Percentiles rank a stretch among this genome's conserved stretches.
Evolutionary conservation across 345 rosid genomes (phyloP).

Genomic region (Salix suchowensis): DNA sequence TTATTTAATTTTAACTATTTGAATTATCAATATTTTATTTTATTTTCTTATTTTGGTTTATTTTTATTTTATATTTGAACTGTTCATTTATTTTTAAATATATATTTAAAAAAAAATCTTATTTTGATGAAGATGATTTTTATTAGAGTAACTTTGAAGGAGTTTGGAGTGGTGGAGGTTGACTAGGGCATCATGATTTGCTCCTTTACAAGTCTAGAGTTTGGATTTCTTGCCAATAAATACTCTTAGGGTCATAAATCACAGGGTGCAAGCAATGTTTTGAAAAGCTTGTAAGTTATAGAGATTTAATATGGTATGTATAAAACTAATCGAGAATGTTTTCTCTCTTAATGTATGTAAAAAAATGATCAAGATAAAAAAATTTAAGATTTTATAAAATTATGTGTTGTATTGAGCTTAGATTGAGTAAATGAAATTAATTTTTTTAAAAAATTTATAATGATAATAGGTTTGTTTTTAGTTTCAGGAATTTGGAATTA

Average conservation of each 20-base stretch:
- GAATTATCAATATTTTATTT: neutral
- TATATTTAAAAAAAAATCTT: too few relatives aligned
- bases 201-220: rapidly evolving
- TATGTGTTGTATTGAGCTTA: neutral
- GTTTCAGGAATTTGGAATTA: neutral
- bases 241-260: too few relatives aligned
- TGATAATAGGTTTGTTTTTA: neutral
- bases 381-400: neutral
- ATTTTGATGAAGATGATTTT: too few relatives aligned
- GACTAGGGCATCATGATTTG: too few relatives aligned
- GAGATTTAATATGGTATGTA: rapidly evolving
- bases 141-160: too few relatives aligned
- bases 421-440: neutral
- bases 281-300: too few relatives aligned
- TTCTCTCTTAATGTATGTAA: too few relatives aligned
- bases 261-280: too few relatives aligned
- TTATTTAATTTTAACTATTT: neutral
- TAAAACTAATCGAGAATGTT: too few relatives aligned
- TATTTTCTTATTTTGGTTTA: neutral
- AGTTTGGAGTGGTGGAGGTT: too few relatives aligned
- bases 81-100: too few relatives aligned
- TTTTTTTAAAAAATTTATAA: rapidly evolving
- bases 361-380: neutral
- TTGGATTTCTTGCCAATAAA: too few relatives aligned
- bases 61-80: neutral